A percentile compares a stretch with the other conserved stretches of the same genome.
Conservation (phyloP, 768 basidiomycete genomes). For the Russula foetens region DNA sequence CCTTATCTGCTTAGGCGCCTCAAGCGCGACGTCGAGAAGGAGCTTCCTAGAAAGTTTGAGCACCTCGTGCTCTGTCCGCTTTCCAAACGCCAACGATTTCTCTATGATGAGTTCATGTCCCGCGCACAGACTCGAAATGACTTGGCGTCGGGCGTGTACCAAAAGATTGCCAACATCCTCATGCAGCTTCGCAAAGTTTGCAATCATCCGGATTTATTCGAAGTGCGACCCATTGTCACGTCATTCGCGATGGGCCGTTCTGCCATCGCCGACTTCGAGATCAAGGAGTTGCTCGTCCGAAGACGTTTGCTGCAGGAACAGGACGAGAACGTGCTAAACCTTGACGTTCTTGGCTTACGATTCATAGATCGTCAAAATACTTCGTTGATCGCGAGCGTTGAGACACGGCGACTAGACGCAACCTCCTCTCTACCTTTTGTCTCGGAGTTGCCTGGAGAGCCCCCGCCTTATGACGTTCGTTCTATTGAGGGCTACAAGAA, state of each 20-base stretch:
- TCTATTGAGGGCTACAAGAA: constrained; percentile 66
- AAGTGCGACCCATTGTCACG: constrained; percentile 76
- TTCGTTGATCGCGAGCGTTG: constrained; percentile 44
- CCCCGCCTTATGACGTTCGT: constrained; percentile 66
- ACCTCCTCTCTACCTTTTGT: constrained; percentile 46
- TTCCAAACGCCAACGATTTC: constrained; percentile 87
- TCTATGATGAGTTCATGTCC: constrained; percentile 96
- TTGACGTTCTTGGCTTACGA: constrained; percentile 56
- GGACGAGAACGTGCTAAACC: constrained; percentile 45
- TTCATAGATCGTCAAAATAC: constrained; percentile 51
- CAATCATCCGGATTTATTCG: constrained; percentile 90
- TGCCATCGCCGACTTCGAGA: constrained; percentile 68
- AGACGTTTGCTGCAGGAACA: constrained; percentile 54
- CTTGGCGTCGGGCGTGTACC: constrained; percentile 76
- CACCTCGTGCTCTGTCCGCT: constrained; percentile 83
- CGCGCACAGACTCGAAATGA: constrained; percentile 77
- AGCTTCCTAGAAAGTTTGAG: constrained; percentile 89
- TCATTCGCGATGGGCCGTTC: constrained; percentile 71
- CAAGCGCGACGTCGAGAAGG: constrained; percentile 96
- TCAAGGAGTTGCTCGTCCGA: constrained; percentile 83
- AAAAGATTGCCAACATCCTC: constrained; percentile 87
- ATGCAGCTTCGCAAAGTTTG: constrained; percentile 98
- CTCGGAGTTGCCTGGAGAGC: constrained; percentile 47
- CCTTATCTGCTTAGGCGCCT: constrained; percentile 94
- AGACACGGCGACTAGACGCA: constrained; percentile 51